Conservation (phyloP, 106 monocot genomes). For the Dioscorea alata region DNA sequence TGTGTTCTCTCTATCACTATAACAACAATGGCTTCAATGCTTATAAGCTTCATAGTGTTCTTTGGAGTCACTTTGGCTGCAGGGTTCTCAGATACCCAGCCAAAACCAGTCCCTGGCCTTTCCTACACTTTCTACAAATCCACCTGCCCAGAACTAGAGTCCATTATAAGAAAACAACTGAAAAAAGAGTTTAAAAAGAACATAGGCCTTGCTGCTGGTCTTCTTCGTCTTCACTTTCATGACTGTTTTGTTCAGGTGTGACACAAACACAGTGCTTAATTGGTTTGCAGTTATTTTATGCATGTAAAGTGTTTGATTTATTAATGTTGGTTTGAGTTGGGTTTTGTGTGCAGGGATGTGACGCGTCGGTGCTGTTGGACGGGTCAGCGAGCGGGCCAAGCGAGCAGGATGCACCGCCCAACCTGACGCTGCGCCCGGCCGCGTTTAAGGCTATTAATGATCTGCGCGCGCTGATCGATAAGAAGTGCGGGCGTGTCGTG, state of each 20-base stretch:
- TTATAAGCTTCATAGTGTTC: conserved; percentile 1
- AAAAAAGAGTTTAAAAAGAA: conserved; percentile 17
- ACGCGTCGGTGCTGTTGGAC: conserved; percentile 52
- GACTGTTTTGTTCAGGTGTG: conserved; percentile 55
- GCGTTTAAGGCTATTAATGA: conserved; percentile 43
- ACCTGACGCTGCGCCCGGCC: conserved; percentile 45
- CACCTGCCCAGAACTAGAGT: conserved; percentile 30
- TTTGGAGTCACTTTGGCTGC: too few species aligned
- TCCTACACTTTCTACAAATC: conserved; percentile 41
- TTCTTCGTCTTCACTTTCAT: conserved; percentile 55
- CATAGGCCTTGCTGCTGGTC: conserved; percentile 46
- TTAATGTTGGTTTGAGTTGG: not conserved
- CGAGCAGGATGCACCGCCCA: conserved; percentile 45
- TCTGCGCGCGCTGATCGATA: conserved; percentile 28
- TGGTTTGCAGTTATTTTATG: too few species aligned
- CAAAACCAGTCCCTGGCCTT: conserved; percentile 9
- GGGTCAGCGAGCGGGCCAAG: conserved; percentile 52
- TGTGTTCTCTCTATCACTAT: too few species aligned
- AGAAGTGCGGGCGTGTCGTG: conserved; percentile 27
- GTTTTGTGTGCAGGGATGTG: conserved; percentile 37
- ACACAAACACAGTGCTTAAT: too few species aligned
- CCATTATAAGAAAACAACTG: conserved; percentile 24
- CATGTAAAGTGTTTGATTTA: too few species aligned
- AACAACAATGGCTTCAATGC: not conserved
- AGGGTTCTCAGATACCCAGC: not conserved